A percentile compares a stretch with the other conserved stretches of the same genome.
These are phyloP conservation scores for Avena eriantha DNA, from an alignment of 176 grass and related monocot genomes.

Conservation along the genomic window DNA sequence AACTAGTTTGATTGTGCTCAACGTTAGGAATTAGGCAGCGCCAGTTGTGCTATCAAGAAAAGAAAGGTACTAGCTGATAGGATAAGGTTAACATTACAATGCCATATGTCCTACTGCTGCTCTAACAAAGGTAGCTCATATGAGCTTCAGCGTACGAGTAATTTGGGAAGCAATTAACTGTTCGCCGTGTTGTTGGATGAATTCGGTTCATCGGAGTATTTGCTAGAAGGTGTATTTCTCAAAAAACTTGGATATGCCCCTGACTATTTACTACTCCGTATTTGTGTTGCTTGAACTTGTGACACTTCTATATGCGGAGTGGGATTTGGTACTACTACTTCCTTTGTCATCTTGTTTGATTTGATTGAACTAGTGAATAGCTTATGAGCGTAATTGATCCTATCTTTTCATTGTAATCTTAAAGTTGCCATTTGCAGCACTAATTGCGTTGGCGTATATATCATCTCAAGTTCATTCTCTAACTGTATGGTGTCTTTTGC, in stretches of 20 bases:
- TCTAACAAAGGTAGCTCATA: not conserved
- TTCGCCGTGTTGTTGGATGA: slow-evolving; percentile 4
- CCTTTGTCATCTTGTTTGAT: slow-evolving; percentile 12
- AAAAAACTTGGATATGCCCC: not conserved
- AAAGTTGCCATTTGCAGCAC: slow-evolving; percentile 1
- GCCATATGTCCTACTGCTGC: not conserved
- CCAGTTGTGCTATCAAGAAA: not conserved
- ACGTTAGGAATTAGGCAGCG: slow-evolving; percentile 40
- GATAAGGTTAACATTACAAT: not conserved
- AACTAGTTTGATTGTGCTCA: slow-evolving; percentile 44
- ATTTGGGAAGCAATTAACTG: not conserved
- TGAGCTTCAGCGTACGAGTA: slow-evolving; percentile 4
- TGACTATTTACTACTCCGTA: not conserved
- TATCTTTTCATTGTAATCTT: not conserved
- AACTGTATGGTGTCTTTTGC: not conserved
- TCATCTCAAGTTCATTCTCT: slow-evolving; percentile 1
- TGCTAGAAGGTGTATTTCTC: not conserved
- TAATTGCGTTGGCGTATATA: not conserved
- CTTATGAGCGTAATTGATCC: not conserved
- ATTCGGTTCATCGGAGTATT: not conserved
- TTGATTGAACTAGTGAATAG: slow-evolving; percentile 20
- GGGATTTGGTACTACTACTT: not conserved
- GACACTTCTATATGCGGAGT: slow-evolving; percentile 23
- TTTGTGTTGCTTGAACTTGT: slow-evolving; percentile 17
- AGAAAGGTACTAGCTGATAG: not conserved